Conservation (phyloP, 2,329 filamentous ascomycete species). For the Aphanocladium album region DNA sequence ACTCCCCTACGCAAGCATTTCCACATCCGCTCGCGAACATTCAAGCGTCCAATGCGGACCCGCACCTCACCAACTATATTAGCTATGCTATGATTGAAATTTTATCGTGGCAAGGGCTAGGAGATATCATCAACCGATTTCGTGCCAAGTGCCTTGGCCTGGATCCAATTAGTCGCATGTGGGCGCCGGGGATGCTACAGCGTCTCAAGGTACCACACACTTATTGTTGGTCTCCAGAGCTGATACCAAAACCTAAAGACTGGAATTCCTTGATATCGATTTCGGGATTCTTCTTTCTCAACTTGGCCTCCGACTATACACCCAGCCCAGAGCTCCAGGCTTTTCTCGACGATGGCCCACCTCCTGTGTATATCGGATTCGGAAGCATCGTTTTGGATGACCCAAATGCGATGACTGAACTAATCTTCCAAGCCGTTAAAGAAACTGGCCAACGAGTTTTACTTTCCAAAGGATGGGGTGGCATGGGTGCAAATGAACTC, state of each 20-base stretch:
- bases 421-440: slow-evolving; percentile 56
- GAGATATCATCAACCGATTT: background rate
- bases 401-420: slow-evolving; percentile 49
- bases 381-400: slow-evolving; percentile 27
- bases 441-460: slow-evolving; percentile 54
- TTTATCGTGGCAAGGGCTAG: background rate
- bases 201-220: slow-evolving; percentile 76
- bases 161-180: slow-evolving; percentile 62
- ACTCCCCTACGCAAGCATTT: slow-evolving; percentile 64
- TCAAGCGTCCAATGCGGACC: slow-evolving; percentile 55
- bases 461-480: slow-evolving; percentile 56
- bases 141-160: slow-evolving; percentile 44
- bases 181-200: slow-evolving; percentile 73
- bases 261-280: slow-evolving; percentile 65
- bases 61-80: slow-evolving; percentile 59
- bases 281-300: slow-evolving; percentile 58
- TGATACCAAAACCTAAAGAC: slow-evolving; percentile 74
- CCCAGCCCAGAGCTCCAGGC: slow-evolving; percentile 48
- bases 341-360: slow-evolving; percentile 52
- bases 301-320: slow-evolving; percentile 45
- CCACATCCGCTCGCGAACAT: slow-evolving; percentile 61
- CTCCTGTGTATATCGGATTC: slow-evolving; percentile 34
- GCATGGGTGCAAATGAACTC: background rate
- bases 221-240: slow-evolving; percentile 82
- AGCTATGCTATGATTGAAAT: slow-evolving; percentile 62